Evolutionary conservation across 2,329 filamentous ascomycete species (phyloP).

Genomic region (Aspergillus alliaceus): DNA sequence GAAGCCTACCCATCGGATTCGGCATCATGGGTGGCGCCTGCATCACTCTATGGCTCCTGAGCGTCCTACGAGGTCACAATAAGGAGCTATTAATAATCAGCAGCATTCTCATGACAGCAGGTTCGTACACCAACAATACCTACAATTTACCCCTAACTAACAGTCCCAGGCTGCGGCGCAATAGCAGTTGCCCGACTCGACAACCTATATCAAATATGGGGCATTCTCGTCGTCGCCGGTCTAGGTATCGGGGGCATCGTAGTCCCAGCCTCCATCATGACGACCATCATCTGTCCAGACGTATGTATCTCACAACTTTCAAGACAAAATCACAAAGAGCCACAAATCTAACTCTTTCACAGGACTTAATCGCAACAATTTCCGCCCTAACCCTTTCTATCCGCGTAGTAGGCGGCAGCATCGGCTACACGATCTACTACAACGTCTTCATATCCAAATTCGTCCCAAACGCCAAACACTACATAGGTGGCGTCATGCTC

Average conservation of each 20-base stretch:
- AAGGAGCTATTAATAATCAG: slow-evolving; percentile 60
- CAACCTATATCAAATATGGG: slow-evolving; percentile 57
- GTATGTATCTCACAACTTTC: slow-evolving; percentile 30
- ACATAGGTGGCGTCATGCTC: slow-evolving; percentile 54
- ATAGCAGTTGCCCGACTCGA: slow-evolving; percentile 52
- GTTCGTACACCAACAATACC: slow-evolving; percentile 25
- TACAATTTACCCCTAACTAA: not conserved
- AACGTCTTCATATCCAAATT: slow-evolving; percentile 51
- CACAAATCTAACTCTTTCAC: not conserved
- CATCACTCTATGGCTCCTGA: slow-evolving; percentile 59
- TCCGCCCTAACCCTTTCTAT: slow-evolving; percentile 69
- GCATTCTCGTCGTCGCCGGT: slow-evolving; percentile 60
- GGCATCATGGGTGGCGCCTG: slow-evolving; percentile 62
- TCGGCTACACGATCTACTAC: slow-evolving; percentile 64
- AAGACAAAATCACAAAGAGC: not conserved
- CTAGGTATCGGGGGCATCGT: slow-evolving; percentile 68
- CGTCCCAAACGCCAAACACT: slow-evolving; percentile 44
- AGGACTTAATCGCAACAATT: slow-evolving; percentile 67
- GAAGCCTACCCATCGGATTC: slow-evolving; percentile 65
- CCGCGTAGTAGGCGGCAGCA: slow-evolving; percentile 65
- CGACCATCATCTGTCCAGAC: slow-evolving; percentile 68
- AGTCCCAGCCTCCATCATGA: slow-evolving; percentile 66
- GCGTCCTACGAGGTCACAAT: slow-evolving; percentile 58
- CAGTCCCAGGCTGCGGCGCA: slow-evolving; percentile 50
- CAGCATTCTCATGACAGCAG: slow-evolving; percentile 65